A percentile compares a stretch with the other conserved stretches of the same genome.
Evolutionary conservation across 148 eudicot genomes (phyloP).

Genomic region (Vaccinium darrowii): DNA sequence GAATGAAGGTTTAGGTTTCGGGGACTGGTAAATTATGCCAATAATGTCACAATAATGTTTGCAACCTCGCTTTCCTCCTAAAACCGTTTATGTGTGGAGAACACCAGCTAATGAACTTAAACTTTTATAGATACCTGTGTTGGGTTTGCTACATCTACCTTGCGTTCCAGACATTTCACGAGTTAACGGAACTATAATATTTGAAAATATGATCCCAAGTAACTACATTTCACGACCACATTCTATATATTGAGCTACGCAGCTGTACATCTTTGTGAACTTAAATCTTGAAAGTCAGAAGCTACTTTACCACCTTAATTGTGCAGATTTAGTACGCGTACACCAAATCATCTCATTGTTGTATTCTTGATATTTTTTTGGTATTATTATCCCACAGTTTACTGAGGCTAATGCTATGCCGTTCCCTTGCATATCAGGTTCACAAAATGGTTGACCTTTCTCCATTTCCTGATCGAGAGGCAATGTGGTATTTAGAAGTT

Average conservation of each 20-base stretch:
- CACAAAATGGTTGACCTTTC: constrained; percentile 96
- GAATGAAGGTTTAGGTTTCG: background rate
- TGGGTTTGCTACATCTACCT: background rate
- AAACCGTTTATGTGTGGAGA: background rate
- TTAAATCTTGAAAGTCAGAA: no score
- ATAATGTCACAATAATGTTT: background rate
- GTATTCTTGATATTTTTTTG: background rate
- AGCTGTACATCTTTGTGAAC: background rate
- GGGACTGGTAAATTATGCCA: background rate
- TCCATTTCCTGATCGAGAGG: constrained; percentile 69
- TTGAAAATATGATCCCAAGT: background rate
- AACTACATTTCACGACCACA: background rate
- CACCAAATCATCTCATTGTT: background rate
- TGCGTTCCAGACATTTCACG: background rate
- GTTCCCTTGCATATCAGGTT: constrained; percentile 45
- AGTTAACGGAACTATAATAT: background rate
- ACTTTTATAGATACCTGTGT: background rate
- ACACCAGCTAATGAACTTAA: background rate
- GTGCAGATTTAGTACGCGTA: no score
- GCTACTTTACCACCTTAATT: no score
- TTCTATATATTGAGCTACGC: background rate
- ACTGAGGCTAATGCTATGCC: background rate
- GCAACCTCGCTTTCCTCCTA: background rate
- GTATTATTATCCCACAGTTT: background rate
- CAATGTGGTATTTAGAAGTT: constrained; percentile 97